A percentile compares a stretch with the other conserved stretches of the same genome.
These are phyloP conservation scores for Mycena sp. DNA, from an alignment of 1,284 basidiomycete species.

Conservation along the genomic window DNA sequence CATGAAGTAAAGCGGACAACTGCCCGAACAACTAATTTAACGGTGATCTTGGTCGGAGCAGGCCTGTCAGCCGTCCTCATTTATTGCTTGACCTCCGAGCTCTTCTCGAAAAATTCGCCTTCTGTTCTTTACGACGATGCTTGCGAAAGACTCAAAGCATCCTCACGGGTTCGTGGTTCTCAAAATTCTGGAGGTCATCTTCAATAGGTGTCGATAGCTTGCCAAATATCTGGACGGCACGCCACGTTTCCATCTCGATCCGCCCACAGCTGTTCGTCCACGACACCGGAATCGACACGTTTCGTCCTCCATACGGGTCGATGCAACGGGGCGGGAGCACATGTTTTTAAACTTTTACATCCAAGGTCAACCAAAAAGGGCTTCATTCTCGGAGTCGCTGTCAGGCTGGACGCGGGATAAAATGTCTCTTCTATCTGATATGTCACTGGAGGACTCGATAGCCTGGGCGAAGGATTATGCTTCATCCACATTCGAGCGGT, in stretches of 20 bases:
- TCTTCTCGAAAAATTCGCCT: conserved; percentile 93
- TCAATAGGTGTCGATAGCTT: conserved; percentile 54
- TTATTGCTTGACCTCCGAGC: conserved; percentile 88
- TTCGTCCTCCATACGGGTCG: conserved; percentile 75
- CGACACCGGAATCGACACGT: conserved; percentile 84
- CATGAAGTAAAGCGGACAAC: conserved; percentile 79
- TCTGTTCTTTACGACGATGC: conserved; percentile 90
- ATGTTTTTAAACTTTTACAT: conserved; percentile 85
- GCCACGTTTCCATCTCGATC: conserved; percentile 80
- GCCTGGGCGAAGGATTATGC: conserved; percentile 55
- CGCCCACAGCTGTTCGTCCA: conserved; percentile 73
- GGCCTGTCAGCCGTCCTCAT: conserved; percentile 82
- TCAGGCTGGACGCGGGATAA: conserved; percentile 54
- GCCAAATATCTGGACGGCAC: conserved; percentile 71
- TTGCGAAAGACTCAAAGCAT: conserved; percentile 84
- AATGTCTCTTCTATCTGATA: conserved; percentile 51
- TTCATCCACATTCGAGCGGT: conserved; percentile 52
- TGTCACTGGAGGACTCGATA: conserved; percentile 64
- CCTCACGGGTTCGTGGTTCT: conserved; percentile 62
- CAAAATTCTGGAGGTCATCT: conserved; percentile 17
- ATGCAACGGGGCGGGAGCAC: conserved; percentile 77
- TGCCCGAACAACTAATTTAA: conserved; percentile 82
- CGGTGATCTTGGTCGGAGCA: conserved; percentile 86
- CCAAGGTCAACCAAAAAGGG: conserved; percentile 59
- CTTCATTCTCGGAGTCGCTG: conserved; percentile 52